These are phyloP conservation scores for Chaetomium fimeti DNA, from an alignment of 495 filamentous ascomycete species.

Conservation along the genomic window DNA sequence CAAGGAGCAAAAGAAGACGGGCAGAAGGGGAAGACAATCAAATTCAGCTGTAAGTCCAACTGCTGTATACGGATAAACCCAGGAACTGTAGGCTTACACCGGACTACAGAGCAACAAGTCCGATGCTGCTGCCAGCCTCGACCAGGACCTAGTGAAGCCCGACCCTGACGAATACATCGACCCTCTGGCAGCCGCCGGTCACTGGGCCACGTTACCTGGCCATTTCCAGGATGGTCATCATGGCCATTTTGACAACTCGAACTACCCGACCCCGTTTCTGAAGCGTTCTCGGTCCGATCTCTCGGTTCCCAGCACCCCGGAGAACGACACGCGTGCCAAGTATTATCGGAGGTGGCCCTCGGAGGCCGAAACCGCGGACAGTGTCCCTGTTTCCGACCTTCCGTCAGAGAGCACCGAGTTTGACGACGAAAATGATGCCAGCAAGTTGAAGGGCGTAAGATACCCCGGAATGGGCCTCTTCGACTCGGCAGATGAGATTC, in stretches of 20 bases:
- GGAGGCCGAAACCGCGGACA: constrained; percentile 35
- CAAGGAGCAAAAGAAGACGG: constrained; percentile 64
- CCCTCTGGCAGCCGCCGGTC: constrained; percentile 4
- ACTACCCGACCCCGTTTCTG: constrained; percentile 26
- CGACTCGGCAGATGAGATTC: constrained; percentile 75
- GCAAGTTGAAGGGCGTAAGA: constrained; percentile 68
- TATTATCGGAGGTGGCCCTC: constrained; percentile 32
- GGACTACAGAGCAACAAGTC: constrained; percentile 13
- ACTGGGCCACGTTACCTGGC: constrained; percentile 22
- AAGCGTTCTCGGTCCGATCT: constrained; percentile 26
- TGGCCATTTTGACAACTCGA: constrained; percentile 24
- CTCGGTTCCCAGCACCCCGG: constrained; percentile 25
- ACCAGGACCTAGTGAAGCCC: constrained; percentile 29
- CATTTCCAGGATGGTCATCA: constrained; percentile 24
- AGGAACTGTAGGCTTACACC: background rate
- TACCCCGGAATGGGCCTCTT: constrained; percentile 89
- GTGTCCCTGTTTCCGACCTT: constrained; percentile 34
- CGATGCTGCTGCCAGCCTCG: background rate
- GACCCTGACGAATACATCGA: constrained; percentile 34
- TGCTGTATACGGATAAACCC: background rate
- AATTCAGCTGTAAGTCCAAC: constrained; percentile 17
- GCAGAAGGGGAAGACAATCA: constrained; percentile 27
- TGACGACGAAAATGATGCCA: constrained; percentile 39
- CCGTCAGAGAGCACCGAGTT: constrained; percentile 32
- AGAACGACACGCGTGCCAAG: constrained; percentile 18